Evolutionary conservation across 2,329 filamentous ascomycete genomes (phyloP), one percentile per base, ranked within the genome.

Genomic region (Fusarium musae): DNA sequence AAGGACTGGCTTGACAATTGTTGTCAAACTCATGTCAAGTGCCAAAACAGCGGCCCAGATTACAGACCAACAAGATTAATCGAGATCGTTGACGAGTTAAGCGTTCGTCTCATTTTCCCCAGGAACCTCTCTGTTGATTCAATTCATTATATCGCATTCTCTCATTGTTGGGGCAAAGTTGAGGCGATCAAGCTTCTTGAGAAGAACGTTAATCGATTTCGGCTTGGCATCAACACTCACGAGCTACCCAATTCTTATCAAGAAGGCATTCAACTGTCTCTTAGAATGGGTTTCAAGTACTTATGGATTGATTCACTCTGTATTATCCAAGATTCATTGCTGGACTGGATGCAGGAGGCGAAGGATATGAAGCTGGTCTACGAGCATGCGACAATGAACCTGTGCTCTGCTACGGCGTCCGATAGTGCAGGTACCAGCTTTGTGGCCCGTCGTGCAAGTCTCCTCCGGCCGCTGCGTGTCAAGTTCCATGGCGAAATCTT

Each of bases 1-100:
- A 58, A 10, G 10, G 1, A 23, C 17, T 47, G 54, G 54, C 40
- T 47, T n/a, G 13, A 56, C 10, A n/a, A 32, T 28, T 58, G 54
- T 26, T 49, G 40, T 1, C 19, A 28, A 16, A 36, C 23, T 3
- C 40, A 47, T 16, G 13, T 13, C 0, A 34, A 36, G 7, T 47
- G 52, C 7, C 23, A 0, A 30, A 40, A 10, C 0, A n/a, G 26
- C 10, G 9, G 10, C 11, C 15, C 5, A 42, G 26, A 16, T 2
- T 56, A 56, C 10, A 39, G 2, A 8, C 36, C 36, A 7, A 37
- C 32, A 37, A 53, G 49, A 37, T 2, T 53, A 12, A 53, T 53
- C 4, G 49, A 53, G 32, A 37, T 53, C 2, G 0, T 53, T 10
- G 47, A 36, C n/a, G 4, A 23, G 2, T 36, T 2, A 7, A 0